Evolutionary conservation across 441 rosid genomes (phyloP), one percentile per base, ranked within the genome.

Genomic region (Populus hybrid): DNA sequence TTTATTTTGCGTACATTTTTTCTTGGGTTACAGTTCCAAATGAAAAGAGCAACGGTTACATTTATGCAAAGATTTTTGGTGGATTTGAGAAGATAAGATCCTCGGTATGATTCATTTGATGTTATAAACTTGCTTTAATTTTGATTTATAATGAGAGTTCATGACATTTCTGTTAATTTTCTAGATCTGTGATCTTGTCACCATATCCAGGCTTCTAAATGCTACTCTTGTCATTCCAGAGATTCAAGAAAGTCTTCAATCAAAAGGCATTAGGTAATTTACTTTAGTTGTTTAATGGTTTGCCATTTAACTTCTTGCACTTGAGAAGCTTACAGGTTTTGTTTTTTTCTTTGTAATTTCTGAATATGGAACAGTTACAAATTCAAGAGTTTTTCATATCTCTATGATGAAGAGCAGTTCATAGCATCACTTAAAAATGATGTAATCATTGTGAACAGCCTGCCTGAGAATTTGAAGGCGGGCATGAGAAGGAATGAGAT

Each of bases 101-200:
- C 79, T 90, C 93, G 88, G 99, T 95, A 92, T 69, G 97, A 78
- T 76, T 85, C 73, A 21, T 76, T 79, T 73, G 50, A 76, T 77
- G 69, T 35, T 50, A 20, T 46, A 74, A 57, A 74, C 23, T 79
- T 70, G 46, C 20, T 68, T 81, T 46, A 79, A 66, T 28, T 73
- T 50, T 69, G 63, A 80, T 76, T 81, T 65, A 77, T 84, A 65
- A 73, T 20, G 84, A 77, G 79, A 82, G 81, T 82, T 86, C 85
- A 79, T 91, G 85, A 91, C 91, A 8, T 88, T 81, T 90, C 83
- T 90, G 87, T 85, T 88, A 85, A 88, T 87, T 88, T 90, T 93
- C 89, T 94, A 97, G 99, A 91, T 97, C 85, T 95, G 98, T 91
- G 99, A 97, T 92, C 98, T 97, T 93, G 99, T 97, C 89, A 88